phyloP scores from a whole-genome alignment of 2,329 filamentous ascomycete genomes.

The Aspergillus texensis region DNA sequence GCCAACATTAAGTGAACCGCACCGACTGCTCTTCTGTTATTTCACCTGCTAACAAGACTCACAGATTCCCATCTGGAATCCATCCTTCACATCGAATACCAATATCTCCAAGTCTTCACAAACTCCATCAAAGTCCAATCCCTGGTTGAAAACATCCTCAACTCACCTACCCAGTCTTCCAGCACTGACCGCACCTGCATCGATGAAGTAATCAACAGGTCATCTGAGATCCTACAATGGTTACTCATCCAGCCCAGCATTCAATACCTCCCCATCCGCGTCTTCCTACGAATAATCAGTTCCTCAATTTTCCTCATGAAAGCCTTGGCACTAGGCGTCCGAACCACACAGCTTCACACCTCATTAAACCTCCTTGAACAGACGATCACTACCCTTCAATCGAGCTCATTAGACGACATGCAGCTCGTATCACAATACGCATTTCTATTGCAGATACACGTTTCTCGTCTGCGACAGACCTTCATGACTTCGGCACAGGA shows the following conservation, averaged over 20 bases:
- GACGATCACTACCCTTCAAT: background rate
- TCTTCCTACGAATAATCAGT: conserved; percentile 53
- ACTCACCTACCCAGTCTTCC: background rate
- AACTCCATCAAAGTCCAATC: conserved; percentile 51
- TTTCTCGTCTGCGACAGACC: background rate
- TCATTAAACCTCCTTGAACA: conserved; percentile 44
- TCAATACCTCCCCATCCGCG: conserved; percentile 50
- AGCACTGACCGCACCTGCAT: conserved; percentile 46
- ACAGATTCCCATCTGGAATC: conserved; percentile 30
- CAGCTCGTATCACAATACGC: conserved; percentile 2
- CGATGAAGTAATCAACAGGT: conserved; percentile 52
- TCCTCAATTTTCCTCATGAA: conserved; percentile 54
- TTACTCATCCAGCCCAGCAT: conserved; percentile 42
- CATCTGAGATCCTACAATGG: conserved; percentile 48
- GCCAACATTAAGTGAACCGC: background rate
- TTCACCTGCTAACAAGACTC: background rate
- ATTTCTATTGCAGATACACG: background rate
- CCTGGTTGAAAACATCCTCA: conserved; percentile 47
- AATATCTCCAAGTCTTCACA: conserved; percentile 37
- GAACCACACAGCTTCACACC: conserved; percentile 45
- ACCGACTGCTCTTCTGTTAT: background rate
- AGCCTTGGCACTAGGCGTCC: conserved; percentile 46
- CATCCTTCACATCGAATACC: conserved; percentile 52
- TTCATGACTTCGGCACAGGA: background rate
- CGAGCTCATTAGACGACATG: background rate